Conservation (phyloP, 257 asterid species). For the Echites panduratus region DNA sequence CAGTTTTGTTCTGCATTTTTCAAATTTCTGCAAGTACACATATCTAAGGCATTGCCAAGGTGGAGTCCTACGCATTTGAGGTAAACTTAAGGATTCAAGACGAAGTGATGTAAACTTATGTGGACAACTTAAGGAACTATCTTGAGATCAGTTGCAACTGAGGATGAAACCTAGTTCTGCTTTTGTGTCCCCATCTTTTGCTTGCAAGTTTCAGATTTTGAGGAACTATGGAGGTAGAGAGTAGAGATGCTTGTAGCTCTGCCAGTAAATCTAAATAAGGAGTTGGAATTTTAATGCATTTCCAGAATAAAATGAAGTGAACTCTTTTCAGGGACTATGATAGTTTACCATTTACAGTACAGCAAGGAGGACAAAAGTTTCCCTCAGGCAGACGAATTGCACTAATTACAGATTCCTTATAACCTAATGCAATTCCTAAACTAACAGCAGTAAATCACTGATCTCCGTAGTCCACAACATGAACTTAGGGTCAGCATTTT, state of each 20-base stretch:
- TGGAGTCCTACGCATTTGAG: too few relatives aligned
- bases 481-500: not conserved
- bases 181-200: too few relatives aligned
- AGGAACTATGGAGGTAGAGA: too few relatives aligned
- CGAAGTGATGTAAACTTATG: not conserved
- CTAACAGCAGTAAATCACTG: conserved; percentile 1
- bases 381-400: not conserved
- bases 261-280: too few relatives aligned
- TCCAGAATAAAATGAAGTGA: not conserved
- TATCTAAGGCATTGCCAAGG: too few relatives aligned
- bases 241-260: not conserved
- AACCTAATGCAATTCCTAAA: not conserved
- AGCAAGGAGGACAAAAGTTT: not conserved
- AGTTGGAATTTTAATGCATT: too few relatives aligned
- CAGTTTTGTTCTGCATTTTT: too few relatives aligned
- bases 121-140: not conserved
- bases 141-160: not conserved
- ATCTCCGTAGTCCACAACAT: not conserved
- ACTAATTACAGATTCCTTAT: not conserved
- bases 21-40: too few relatives aligned
- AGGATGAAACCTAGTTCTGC: too few relatives aligned
- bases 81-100: too few relatives aligned
- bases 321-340: too few relatives aligned
- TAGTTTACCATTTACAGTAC: not conserved
- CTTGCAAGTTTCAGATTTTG: too few relatives aligned